Base-by-base conservation (phyloP, 2,329 filamentous ascomycete genomes). In the Penicillium sp. region DNA sequence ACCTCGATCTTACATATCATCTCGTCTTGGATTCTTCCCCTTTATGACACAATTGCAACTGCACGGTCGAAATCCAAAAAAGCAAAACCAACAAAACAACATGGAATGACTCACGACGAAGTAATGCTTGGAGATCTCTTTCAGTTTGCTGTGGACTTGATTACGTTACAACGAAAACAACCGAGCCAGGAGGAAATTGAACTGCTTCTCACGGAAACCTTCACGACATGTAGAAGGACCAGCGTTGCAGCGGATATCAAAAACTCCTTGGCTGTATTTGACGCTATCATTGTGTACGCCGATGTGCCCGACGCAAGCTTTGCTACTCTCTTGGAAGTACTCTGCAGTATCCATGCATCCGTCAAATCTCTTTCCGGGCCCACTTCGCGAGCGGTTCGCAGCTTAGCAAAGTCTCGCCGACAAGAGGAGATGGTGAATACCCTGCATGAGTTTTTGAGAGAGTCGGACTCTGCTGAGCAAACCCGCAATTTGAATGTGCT, bases 331-430 rank as follows among this genome's bases (percentile, higher is more conserved):
- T 59, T 77, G 27, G 74, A 77, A 51, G 73, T 77, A 31, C 63
- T 77, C 34, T 77, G 74, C 65, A 76, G 73, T 55, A 77, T 77
- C 24, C 74, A 76, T 62, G 72, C 73, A 34, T 77, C 74, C 18
- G 75, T 77, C 29, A 77, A 74, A 53, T 68, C 74, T 32, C 59
- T 77, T 21, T 74, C 74, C 31, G 74, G 74, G 5, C 75, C 74
- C 22, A 77, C 75, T 1, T 75, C 75, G 14, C 66, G 73, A 49
- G 73, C 71, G 27, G 75, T 77, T 31, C 72, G 75, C 38, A 76
- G 72, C 55, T 55, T 77, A 14, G 73, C 71, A 10, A 76, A 74
- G 55, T 77, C 75, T 14, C 64, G 63, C 24, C 67, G 69, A 49
- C 71, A 75, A 47, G 49, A 54, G n/a, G 67, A 75, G 47, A 75